Evolutionary conservation across 2,329 filamentous ascomycete species (phyloP).

Genomic region (Rhynchosporium secalis): DNA sequence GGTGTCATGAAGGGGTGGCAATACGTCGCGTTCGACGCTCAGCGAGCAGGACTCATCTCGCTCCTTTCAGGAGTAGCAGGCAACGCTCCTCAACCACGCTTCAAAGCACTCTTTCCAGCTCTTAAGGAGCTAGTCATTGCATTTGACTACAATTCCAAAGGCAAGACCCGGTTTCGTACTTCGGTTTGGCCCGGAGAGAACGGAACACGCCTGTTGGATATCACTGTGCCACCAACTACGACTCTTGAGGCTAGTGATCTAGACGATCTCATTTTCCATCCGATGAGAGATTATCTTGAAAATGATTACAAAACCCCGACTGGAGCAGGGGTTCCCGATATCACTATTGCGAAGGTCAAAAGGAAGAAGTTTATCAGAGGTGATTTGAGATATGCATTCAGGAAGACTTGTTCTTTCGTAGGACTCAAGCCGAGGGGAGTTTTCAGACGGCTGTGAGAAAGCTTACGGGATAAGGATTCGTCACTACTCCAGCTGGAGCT

Average conservation of each 20-base stretch:
- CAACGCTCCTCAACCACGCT: conserved; percentile 32
- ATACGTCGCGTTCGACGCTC: conserved; percentile 37
- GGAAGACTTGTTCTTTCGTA: conserved; percentile 33
- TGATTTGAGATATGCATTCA: conserved; percentile 34
- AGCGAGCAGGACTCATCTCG: conserved; percentile 36
- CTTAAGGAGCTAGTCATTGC: conserved; percentile 35
- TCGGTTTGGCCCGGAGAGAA: conserved; percentile 38
- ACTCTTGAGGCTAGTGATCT: conserved; percentile 19
- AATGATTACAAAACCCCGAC: conserved; percentile 29
- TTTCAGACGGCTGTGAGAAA: conserved; percentile 31
- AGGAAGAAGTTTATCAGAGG: conserved; percentile 36
- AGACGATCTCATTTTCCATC: conserved; percentile 28
- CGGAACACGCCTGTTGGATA: conserved; percentile 30
- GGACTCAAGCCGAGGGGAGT: conserved; percentile 32
- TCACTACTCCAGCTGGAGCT: not conserved
- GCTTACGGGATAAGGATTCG: not conserved
- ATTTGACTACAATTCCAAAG: conserved; percentile 35
- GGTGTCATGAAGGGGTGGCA: conserved; percentile 38
- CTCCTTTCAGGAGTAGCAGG: conserved; percentile 35
- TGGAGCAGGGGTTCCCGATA: conserved; percentile 25
- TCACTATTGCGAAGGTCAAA: conserved; percentile 36
- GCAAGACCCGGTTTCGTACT: conserved; percentile 36
- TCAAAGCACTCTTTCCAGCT: conserved; percentile 35
- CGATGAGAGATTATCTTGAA: conserved; percentile 32
- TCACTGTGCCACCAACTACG: conserved; percentile 13